Evolutionary conservation across 352 stramenopile species (phyloP).

Genomic region (Pythium aristosporum): DNA sequence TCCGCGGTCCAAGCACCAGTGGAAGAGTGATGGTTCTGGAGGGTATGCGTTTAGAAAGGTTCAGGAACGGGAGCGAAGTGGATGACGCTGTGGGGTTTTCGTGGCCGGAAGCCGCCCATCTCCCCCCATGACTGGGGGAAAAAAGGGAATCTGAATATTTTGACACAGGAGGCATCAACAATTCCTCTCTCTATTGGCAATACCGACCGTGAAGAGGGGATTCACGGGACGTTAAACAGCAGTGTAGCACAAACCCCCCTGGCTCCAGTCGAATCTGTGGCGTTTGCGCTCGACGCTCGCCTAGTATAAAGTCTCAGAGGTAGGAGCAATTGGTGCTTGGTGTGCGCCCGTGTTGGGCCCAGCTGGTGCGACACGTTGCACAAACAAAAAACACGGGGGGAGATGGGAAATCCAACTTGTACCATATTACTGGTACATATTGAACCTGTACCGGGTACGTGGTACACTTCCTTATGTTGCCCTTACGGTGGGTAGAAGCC

Average conservation of each 20-base stretch:
- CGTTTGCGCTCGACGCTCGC: background rate
- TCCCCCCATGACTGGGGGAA: background rate
- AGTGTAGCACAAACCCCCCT: no score
- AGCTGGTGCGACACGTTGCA: slow-evolving; percentile 23
- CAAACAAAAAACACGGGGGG: slow-evolving; percentile 12
- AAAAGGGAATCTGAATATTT: slow-evolving; percentile 1
- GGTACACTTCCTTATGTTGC: slow-evolving; percentile 16
- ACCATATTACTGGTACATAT: background rate
- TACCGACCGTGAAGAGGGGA: background rate
- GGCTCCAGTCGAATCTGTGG: no score
- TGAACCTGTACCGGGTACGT: background rate
- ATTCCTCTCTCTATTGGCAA: background rate
- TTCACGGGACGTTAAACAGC: background rate
- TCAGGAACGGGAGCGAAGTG: background rate
- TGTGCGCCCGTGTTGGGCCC: slow-evolving; percentile 13
- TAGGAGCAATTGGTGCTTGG: slow-evolving; percentile 19
- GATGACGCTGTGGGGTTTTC: background rate
- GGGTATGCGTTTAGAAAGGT: slow-evolving; percentile 11
- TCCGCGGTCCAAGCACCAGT: slow-evolving; percentile 20
- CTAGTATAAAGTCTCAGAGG: slow-evolving; percentile 13
- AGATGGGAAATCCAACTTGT: background rate
- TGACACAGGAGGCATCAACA: background rate
- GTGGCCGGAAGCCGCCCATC: background rate
- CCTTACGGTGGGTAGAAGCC: background rate
- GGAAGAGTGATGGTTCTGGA: background rate